Evolutionary conservation across 768 basidiomycete genomes (phyloP), one percentile per base, ranked within the genome.

Genomic region (Trametes cingulata): DNA sequence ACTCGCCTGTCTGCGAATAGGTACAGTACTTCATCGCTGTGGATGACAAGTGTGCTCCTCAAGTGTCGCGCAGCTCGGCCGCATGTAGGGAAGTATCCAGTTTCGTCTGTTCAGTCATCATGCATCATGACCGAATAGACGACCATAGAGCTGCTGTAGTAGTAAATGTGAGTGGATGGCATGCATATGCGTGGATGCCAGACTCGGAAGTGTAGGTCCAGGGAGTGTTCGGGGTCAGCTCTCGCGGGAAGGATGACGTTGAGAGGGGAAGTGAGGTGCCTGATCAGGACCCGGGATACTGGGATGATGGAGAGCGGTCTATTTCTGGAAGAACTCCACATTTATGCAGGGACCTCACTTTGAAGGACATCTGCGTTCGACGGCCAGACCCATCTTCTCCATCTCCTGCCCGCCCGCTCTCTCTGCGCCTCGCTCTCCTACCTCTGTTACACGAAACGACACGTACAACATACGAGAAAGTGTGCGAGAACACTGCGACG

Each of bases 201-300:
- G 6, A 35, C 3, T 6, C 13, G 36, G 35, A 33, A 4, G 29
- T 51, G 27, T 37, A 39, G 50, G 36, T 36, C 45, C 42, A 48
- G 22, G 15, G 37, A 24, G 45, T 47, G 25, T 17, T 36, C 15
- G 35, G 45, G 55, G 46, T 40, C 45, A 9, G 14, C 19, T 19
- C 20, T 22, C 12, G 43, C 7, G 2, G 14, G 35, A n/a, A 4
- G 42, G 41, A 47, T 56, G 55, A 56, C 55, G 55, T 56, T 48
- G 55, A 19, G 46, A 15, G 36, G 25, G 35, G 33, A 19, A 35
- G 35, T 22, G 53, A 41, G 5, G 43, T 47, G 35, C 54, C 54
- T 55, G 39, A 17, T n/a, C 4, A 29, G 37, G 55, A 56, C 55
- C 55, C 55, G 15, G 46, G 25, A 40, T 22, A 56, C 55, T 36